Conservation (phyloP, 352 stramenopile genomes). For the Peronosclerospora sorghi region DNA sequence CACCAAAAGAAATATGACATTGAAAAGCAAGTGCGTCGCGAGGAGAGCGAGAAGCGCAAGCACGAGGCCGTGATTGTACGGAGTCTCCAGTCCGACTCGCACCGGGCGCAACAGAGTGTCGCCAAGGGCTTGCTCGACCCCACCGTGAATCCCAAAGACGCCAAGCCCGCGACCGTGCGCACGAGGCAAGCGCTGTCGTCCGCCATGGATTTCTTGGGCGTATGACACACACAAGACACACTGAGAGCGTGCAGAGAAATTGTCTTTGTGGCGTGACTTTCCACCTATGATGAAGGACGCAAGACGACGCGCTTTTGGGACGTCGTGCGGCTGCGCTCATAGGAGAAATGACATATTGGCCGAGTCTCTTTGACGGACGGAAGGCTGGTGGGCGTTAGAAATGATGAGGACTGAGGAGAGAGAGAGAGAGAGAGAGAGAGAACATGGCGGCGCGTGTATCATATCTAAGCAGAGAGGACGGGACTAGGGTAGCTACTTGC, state of each 20-base stretch:
- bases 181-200: slow-evolving; percentile 69
- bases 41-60: slow-evolving; percentile 81
- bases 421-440: background rate
- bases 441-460: slow-evolving; percentile 14
- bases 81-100: slow-evolving; percentile 67
- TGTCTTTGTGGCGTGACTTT: background rate
- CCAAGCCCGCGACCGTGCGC: slow-evolving; percentile 61
- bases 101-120: slow-evolving; percentile 25
- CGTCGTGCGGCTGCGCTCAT: no score
- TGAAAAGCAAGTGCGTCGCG: slow-evolving; percentile 65
- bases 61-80: slow-evolving; percentile 77
- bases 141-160: slow-evolving; percentile 73
- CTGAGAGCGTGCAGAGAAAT: slow-evolving; percentile 2
- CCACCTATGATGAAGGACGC: background rate
- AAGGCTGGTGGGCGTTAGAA: slow-evolving; percentile 11
- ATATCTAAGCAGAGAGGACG: slow-evolving; percentile 14
- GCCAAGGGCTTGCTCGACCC: slow-evolving; percentile 39
- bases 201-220: slow-evolving; percentile 80
- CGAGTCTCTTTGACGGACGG: slow-evolving; percentile 11
- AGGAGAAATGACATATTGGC: slow-evolving; percentile 1
- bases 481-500: slow-evolving; percentile 10
- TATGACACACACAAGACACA: slow-evolving; percentile 26
- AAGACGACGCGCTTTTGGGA: background rate
- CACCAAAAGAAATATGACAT: slow-evolving; percentile 88
- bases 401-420: background rate